Conservation (phyloP, 1,139 yeast species). For the Eremothecium cymbalariae region DNA sequence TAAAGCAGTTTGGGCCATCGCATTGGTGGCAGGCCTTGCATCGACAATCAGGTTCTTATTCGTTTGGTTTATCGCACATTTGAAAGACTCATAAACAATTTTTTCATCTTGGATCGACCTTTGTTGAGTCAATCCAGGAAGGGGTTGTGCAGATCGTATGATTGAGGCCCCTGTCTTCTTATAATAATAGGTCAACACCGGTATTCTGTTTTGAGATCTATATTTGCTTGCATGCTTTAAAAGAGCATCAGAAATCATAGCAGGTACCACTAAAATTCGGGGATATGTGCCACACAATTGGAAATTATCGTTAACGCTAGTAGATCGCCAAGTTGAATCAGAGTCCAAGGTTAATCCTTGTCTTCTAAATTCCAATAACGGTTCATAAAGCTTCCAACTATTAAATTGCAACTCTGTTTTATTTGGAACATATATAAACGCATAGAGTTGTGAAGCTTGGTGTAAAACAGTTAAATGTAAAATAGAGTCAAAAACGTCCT, state of each 20-base stretch:
- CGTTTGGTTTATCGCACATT: slow-evolving; percentile 25
- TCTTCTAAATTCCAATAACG: slow-evolving; percentile 56
- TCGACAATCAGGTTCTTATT: slow-evolving; percentile 72
- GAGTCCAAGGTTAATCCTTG: slow-evolving; percentile 41
- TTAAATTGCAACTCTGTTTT: slow-evolving; percentile 44
- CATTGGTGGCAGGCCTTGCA: slow-evolving; percentile 87
- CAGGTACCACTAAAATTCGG: slow-evolving; percentile 55
- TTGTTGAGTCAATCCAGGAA: slow-evolving; percentile 82
- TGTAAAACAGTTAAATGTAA: slow-evolving; percentile 56
- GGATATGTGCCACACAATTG: slow-evolving; percentile 76
- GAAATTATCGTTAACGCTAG: slow-evolving; percentile 57
- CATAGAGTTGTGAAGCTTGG: slow-evolving; percentile 53
- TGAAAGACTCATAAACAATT: slow-evolving; percentile 62
- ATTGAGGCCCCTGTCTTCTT: slow-evolving; percentile 66
- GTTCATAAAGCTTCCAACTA: slow-evolving; percentile 70
- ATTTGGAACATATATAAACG: slow-evolving; percentile 58
- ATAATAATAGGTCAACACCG: slow-evolving; percentile 73
- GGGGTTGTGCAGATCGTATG: slow-evolving; percentile 85
- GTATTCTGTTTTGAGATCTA: slow-evolving; percentile 78
- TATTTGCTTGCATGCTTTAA: slow-evolving; percentile 76
- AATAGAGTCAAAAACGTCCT: slow-evolving; percentile 65
- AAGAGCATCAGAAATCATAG: slow-evolving; percentile 68
- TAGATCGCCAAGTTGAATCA: slow-evolving; percentile 53
- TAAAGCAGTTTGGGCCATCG: slow-evolving; percentile 91
- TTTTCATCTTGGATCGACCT: slow-evolving; percentile 89